Evolutionary conservation across 352 stramenopile species (phyloP).

Genomic region (Phytopythium oedochilum): DNA sequence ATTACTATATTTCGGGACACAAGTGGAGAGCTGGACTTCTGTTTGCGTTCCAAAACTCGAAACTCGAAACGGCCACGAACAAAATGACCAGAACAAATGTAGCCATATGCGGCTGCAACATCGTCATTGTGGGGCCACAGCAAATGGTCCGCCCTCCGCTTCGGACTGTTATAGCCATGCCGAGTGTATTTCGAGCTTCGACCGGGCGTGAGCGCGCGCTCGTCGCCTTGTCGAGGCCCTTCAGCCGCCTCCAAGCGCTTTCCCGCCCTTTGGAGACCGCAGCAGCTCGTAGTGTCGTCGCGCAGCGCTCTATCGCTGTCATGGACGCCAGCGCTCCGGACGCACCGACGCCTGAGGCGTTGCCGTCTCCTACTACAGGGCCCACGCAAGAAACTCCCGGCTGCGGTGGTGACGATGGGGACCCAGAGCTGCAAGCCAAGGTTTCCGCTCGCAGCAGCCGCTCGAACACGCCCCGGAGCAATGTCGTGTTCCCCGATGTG

Average conservation of each 20-base stretch:
- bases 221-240: neutral
- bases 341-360: neutral
- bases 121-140: neutral
- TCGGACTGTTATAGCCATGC: neutral
- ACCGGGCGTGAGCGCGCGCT: neutral
- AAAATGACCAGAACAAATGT: no score
- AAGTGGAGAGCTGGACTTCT: no score
- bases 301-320: no score
- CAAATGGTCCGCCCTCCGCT: no score
- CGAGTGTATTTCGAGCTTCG: neutral
- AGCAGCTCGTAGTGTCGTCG: neutral
- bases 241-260: neutral
- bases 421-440: neutral
- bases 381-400: no score
- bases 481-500: constrained; percentile 2
- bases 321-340: neutral
- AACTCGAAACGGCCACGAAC: neutral
- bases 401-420: neutral
- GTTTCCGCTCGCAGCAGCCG: neutral
- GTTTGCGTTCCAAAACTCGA: no score
- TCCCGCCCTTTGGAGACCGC: neutral
- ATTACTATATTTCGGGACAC: no score
- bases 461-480: neutral
- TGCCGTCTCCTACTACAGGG: neutral
- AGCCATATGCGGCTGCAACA: neutral